These are phyloP conservation scores for Phytophthora multivora DNA, from an alignment of 352 stramenopile genomes.

Conservation along the genomic window DNA sequence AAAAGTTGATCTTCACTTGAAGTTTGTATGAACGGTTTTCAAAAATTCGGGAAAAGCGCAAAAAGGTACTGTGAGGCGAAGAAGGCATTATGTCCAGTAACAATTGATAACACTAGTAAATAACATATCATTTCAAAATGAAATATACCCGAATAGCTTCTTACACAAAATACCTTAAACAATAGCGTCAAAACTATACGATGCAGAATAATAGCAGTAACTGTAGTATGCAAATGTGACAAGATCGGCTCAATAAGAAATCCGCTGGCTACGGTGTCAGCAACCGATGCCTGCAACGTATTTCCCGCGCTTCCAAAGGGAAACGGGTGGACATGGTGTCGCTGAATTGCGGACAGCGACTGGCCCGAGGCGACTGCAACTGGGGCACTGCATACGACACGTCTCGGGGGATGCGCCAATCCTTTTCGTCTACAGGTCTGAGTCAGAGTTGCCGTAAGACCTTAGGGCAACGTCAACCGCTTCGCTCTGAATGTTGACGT, in stretches of 20 bases:
- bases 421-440: slow-evolving; percentile 33
- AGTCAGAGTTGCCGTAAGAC: slow-evolving; percentile 12
- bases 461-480: not conserved
- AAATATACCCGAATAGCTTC: not conserved
- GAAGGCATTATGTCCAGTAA: not conserved
- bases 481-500: not conserved
- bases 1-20: not conserved
- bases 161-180: not conserved
- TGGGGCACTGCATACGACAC: slow-evolving; percentile 14
- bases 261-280: slow-evolving; percentile 5
- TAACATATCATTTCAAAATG: not conserved
- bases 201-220: not conserved
- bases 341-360: slow-evolving; percentile 3
- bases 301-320: slow-evolving; percentile 9
- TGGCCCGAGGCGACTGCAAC: not conserved
- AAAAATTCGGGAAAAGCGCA: not conserved
- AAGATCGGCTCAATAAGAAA: slow-evolving; percentile 3
- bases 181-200: not conserved
- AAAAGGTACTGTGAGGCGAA: not conserved
- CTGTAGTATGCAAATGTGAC: not conserved
- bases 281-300: slow-evolving; percentile 8
- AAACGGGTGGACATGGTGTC: slow-evolving; percentile 26
- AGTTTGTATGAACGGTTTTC: not conserved
- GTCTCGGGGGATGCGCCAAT: slow-evolving; percentile 19
- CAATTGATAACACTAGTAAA: not conserved